A percentile compares a stretch with the other conserved stretches of the same genome.
phyloP scores from a whole-genome alignment of 768 basidiomycete species.

The Termitomyces sp. region DNA sequence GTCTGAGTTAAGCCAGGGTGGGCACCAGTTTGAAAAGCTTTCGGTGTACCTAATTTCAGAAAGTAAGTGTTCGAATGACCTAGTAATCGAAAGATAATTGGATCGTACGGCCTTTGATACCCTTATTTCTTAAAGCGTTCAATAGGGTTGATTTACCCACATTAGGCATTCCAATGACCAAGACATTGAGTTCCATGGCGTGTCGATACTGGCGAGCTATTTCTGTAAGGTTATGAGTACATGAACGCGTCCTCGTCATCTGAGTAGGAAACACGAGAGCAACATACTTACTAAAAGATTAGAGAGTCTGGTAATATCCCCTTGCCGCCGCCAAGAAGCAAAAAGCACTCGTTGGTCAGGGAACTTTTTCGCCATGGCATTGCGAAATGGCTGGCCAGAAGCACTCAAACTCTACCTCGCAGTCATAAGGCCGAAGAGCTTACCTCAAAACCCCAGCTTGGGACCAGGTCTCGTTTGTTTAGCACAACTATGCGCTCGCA shows the following conservation, averaged over 20 bases:
- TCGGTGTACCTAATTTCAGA: conserved; percentile 55
- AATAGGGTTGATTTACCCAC: conserved; percentile 95
- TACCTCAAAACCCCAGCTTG: conserved; percentile 85
- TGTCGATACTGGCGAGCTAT: conserved; percentile 66
- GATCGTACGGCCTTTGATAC: conserved; percentile 76
- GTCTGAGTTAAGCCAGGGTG: conserved; percentile 88
- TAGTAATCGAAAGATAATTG: conserved; percentile 1
- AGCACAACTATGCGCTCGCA: conserved; percentile 89
- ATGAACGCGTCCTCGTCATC: neutral
- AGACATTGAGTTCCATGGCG: conserved; percentile 74
- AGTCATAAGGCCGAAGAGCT: conserved; percentile 15
- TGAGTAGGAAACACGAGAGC: conserved; percentile 10
- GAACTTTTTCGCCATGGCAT: conserved; percentile 64
- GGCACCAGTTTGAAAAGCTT: conserved; percentile 84
- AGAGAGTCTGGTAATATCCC: conserved; percentile 60
- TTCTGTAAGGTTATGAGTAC: conserved; percentile 31
- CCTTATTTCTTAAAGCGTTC: conserved; percentile 83
- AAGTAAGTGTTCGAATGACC: conserved; percentile 2
- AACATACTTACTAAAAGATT: conserved; percentile 71
- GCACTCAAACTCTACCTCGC: conserved; percentile 8
- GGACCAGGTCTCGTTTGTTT: conserved; percentile 90
- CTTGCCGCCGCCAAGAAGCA: conserved; percentile 62
- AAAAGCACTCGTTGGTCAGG: conserved; percentile 66
- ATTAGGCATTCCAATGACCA: conserved; percentile 98
- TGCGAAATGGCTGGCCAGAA: conserved; percentile 58